These are phyloP conservation scores for Stagonosporopsis cucurbitacearum DNA, from an alignment of 2,329 filamentous ascomycete species.

Conservation along the genomic window DNA sequence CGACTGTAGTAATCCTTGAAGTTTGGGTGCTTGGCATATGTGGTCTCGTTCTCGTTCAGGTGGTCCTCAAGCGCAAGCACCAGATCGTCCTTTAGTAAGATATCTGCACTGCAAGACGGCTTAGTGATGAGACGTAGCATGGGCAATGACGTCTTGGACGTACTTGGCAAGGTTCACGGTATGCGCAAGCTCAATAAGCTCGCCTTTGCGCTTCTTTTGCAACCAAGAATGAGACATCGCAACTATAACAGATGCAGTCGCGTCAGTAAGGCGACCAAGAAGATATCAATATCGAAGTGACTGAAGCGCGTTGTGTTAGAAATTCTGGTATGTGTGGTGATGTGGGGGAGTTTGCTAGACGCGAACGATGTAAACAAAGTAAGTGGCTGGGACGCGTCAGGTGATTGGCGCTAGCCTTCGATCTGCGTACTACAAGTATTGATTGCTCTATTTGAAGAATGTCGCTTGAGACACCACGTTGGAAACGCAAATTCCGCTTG, in stretches of 20 bases:
- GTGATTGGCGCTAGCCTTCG: conserved; percentile 15
- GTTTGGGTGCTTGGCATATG: conserved; percentile 67
- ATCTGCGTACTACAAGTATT: neutral
- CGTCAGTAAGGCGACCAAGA: conserved; percentile 57
- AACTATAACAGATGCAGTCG: conserved; percentile 51
- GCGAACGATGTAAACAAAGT: conserved; percentile 36
- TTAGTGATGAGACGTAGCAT: conserved; percentile 15
- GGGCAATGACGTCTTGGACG: conserved; percentile 44
- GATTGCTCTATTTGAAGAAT: neutral
- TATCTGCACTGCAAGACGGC: conserved; percentile 64
- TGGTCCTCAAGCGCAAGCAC: conserved; percentile 56
- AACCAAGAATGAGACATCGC: conserved; percentile 76
- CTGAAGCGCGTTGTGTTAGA: conserved; percentile 24
- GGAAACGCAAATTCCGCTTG: too few relatives aligned
- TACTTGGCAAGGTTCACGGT: conserved; percentile 75
- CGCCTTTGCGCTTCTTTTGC: conserved; percentile 80
- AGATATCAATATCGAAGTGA: conserved; percentile 24
- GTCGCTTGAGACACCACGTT: neutral
- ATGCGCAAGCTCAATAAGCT: conserved; percentile 77
- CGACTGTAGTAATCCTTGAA: conserved; percentile 81
- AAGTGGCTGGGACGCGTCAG: conserved; percentile 30
- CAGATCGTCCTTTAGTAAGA: conserved; percentile 79
- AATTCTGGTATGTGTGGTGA: conserved; percentile 30
- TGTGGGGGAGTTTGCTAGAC: conserved; percentile 25
- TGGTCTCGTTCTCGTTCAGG: conserved; percentile 66